Evolutionary conservation across 805 yeast species (phyloP).

Genomic region (Candida ovalis): DNA sequence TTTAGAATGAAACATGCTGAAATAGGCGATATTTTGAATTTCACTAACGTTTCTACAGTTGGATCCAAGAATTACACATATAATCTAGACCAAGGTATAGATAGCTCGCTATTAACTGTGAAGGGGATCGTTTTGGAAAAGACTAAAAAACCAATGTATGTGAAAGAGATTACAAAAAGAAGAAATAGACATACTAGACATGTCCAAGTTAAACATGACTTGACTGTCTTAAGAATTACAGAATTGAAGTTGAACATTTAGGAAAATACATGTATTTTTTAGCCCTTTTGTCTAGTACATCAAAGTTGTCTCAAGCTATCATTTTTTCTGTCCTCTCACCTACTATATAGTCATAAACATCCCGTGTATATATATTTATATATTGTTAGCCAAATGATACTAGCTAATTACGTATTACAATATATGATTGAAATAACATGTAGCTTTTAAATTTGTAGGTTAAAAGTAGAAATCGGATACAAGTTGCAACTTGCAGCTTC

Average conservation of each 20-base stretch:
- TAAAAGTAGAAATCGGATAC: too few species aligned
- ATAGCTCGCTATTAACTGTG: slow-evolving; percentile 51
- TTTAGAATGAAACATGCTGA: slow-evolving; percentile 70
- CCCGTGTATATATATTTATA: slow-evolving; percentile 3
- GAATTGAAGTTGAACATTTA: slow-evolving; percentile 54
- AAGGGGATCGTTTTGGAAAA: slow-evolving; percentile 83
- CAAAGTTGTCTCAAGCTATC: too few species aligned
- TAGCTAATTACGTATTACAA: too few species aligned
- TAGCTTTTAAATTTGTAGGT: too few species aligned
- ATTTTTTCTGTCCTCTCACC: too few species aligned
- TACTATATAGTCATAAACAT: background rate
- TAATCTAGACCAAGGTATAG: slow-evolving; percentile 47
- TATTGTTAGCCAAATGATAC: background rate
- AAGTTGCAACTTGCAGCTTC: too few species aligned
- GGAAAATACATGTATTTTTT: too few species aligned
- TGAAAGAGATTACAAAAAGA: slow-evolving; percentile 72
- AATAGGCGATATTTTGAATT: slow-evolving; percentile 76
- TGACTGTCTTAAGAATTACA: slow-evolving; percentile 73
- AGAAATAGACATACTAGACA: slow-evolving; percentile 74
- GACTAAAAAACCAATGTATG: slow-evolving; percentile 73
- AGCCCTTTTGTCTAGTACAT: too few species aligned
- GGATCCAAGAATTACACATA: slow-evolving; percentile 84
- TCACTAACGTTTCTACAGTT: slow-evolving; percentile 72
- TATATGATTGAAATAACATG: too few species aligned
- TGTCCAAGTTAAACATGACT: slow-evolving; percentile 60